Evolutionary conservation across 257 asterid species (phyloP), one percentile per base, ranked within the genome.

Genomic region (Ophiorrhiza pumila): DNA sequence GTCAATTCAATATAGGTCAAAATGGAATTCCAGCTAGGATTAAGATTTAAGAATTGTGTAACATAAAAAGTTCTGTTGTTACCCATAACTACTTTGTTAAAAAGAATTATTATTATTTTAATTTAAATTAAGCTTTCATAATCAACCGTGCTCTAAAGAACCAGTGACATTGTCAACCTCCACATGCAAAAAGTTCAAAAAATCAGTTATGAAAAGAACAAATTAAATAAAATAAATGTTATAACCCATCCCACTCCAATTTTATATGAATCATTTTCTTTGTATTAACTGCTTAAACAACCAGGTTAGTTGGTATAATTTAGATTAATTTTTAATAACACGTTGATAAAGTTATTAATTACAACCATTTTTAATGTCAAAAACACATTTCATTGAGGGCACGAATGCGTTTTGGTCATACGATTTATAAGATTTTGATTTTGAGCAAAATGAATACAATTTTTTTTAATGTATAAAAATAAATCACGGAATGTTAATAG

Each of bases 11-110:
- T 61, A 72, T 31, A 68, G 6, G 39, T 27, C 55, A 37, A 65
- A 80, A 82, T 84, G 85, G 88, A 82, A 80, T 84, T 86, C 88
- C 88, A 80, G 60, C 72, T 76, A 46, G 79, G 85, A 80, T 63
- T 57, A 7, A 58, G 68, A 84, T n/a, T n/a, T n/a, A n/a, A n/a
- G n/a, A 71, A 65, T 76, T 81, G 81, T 75, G 79, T 56, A 71
- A 60, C 78, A 75, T 70, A 58, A 65, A 58, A 65, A 66, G 68
- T 72, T 65, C 7, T 58, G 69, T 34, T 60, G 60, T 53, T 55
- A 29, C 63, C 73, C 70, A 78, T 76, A 77, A 81, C 77, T 18
- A 79, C 77, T 78, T 65, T 58, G 29, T 77, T 76, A 32, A 63
- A 42, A 45, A 56, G 31, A 31, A 41, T 55, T 29, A 42, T 23